Base-by-base conservation (phyloP, 1,139 yeast species). In the Kurtzmaniella quercitrusa region DNA sequence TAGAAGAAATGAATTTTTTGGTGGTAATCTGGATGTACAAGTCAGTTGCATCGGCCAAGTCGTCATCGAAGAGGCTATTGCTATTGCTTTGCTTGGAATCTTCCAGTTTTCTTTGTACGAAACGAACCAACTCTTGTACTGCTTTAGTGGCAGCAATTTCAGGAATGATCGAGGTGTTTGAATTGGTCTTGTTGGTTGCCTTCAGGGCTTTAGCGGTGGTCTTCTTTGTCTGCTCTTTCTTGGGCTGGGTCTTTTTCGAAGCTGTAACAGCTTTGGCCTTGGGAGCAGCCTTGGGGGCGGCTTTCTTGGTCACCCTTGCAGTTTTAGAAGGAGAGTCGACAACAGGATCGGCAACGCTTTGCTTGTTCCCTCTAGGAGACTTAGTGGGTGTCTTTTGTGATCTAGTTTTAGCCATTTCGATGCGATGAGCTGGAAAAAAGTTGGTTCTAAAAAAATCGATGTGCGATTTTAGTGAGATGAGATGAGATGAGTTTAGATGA, bases 21-120 rank as follows among this genome's bases (percentile, higher is more conserved):
- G 81, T 71, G 38, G 82, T 79, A 49, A 90, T 65, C 53, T 81
- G 85, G 45, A 89, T 66, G 51, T 73, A 81, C 53, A 74, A 69
- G 53, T 68, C 70, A 39, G 66, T 63, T 25, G 72, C 77, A 40
- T 78, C 85, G 46, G 75, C 83, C 33, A 77, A 82, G 43, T 81
- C 77, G 43, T 80, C 73, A 42, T 70, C 75, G 42, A 70, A 70
- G 51, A 72, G 64, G 39, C 64, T 53, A 52, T 60, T 48, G 58
- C 65, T 63, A 5, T 60, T 63, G n/a, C n/a, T n/a, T n/a, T n/a
- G n/a, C 53, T 51, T 23, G 65, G 63, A 37, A 60, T 58, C 57
- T 19, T 56, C 49, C 41, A 64, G 57, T 18, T 65, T 56, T 42
- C 52, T 52, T 40, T 57, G 50, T 25, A 65, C 53, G 57, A 68